Conservation (phyloP, 257 asterid genomes). For the Fraxinus cuspidata region DNA sequence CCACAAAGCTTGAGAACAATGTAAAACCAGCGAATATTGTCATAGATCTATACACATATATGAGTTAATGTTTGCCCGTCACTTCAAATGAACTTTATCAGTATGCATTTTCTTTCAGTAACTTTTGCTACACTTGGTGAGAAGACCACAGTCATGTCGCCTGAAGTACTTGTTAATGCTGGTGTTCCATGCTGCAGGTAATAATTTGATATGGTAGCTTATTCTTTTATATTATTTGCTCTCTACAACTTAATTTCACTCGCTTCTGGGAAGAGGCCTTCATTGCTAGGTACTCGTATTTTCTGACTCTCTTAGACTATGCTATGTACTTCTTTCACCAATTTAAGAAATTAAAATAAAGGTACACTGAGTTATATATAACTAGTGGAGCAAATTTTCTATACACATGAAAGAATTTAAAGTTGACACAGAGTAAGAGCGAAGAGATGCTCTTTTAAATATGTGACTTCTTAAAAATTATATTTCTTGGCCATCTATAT, state of each 20-base stretch:
- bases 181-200: constrained; percentile 99
- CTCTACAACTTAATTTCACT: constrained; percentile 18
- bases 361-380: not conserved
- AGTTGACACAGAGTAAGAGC: not conserved
- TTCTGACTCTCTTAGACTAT: not conserved
- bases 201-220: constrained; percentile 29
- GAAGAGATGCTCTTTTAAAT: not conserved
- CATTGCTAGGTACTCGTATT: not conserved
- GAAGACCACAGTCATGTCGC: constrained; percentile 99
- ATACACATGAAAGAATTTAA: not conserved
- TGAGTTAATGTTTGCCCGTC: constrained; percentile 16
- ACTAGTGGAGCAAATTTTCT: not conserved
- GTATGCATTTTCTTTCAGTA: constrained; percentile 58
- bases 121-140: constrained; percentile 96
- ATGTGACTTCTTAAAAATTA: not conserved
- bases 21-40: not conserved
- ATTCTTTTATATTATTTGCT: constrained; percentile 27
- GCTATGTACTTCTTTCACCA: not conserved
- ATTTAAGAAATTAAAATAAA: not conserved
- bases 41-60: not conserved
- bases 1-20: not conserved
- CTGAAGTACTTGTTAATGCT: constrained; percentile 89
- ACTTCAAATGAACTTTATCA: constrained; percentile 25
- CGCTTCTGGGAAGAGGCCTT: constrained; percentile 2
- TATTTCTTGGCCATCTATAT: not conserved